Conservation (phyloP, 1,284 basidiomycete species). For the Serendipita sp. region DNA sequence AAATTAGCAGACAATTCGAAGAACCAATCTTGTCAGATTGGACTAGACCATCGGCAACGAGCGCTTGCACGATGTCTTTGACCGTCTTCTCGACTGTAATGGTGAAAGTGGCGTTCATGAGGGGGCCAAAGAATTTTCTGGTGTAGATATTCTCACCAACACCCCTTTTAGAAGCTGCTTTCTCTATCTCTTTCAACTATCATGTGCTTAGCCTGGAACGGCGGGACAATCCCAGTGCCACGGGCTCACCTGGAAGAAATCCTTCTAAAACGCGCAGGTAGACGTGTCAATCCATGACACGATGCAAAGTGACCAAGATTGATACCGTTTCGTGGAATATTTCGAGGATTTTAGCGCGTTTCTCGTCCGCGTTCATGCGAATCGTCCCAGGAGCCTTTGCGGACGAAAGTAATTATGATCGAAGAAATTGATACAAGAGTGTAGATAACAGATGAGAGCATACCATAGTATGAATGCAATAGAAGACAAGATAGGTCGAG, state of each 20-base stretch:
- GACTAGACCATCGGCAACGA: slow-evolving; percentile 73
- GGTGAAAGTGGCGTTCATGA: slow-evolving; percentile 19
- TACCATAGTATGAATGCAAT: too few relatives aligned
- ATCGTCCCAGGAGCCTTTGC: background rate
- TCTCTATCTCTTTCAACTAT: slow-evolving; percentile 80
- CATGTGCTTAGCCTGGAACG: background rate
- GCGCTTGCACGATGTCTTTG: slow-evolving; percentile 73
- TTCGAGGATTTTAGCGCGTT: slow-evolving; percentile 65
- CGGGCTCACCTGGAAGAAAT: slow-evolving; percentile 59
- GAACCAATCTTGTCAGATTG: slow-evolving; percentile 81
- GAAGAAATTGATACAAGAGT: too few relatives aligned
- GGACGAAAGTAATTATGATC: too few relatives aligned
- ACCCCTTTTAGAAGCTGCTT: slow-evolving; percentile 71
- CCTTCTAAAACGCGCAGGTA: slow-evolving; percentile 37
- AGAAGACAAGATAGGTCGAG: too few relatives aligned
- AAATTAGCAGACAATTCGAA: slow-evolving; percentile 57
- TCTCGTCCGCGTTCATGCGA: slow-evolving; percentile 51
- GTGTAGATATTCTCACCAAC: slow-evolving; percentile 40
- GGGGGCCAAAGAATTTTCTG: background rate
- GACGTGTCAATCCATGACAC: background rate
- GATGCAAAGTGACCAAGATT: slow-evolving; percentile 3
- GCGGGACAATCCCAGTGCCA: too few relatives aligned
- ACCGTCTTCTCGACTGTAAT: slow-evolving; percentile 65
- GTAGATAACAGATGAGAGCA: too few relatives aligned
- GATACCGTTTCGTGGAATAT: slow-evolving; percentile 79